These are phyloP conservation scores for Jaminaea rosea DNA, from an alignment of 1,284 basidiomycete species.

Conservation along the genomic window DNA sequence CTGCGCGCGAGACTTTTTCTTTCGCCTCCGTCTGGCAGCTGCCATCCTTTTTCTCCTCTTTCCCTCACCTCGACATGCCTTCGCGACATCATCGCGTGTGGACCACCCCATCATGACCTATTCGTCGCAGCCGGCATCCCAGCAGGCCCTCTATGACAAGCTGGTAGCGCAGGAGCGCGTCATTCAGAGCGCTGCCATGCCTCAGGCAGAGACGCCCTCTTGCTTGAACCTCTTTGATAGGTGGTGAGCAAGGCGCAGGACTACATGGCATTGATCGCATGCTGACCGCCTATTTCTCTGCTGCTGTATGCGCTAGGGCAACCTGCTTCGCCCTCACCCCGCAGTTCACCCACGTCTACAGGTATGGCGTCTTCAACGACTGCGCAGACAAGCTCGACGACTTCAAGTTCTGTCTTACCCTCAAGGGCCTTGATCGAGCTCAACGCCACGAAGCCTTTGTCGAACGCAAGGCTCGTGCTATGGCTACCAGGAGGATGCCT, in stretches of 20 bases:
- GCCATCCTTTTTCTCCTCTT: no score
- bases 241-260: constrained; percentile 14
- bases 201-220: constrained; percentile 25
- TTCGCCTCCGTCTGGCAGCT: no score
- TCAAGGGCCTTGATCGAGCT: constrained; percentile 68
- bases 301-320: constrained; percentile 1
- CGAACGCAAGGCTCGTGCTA: constrained; percentile 75
- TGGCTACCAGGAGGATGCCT: constrained; percentile 61
- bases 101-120: background rate
- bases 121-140: background rate
- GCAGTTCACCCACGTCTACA: constrained; percentile 76
- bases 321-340: constrained; percentile 61
- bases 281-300: background rate
- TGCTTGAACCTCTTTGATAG: constrained; percentile 41
- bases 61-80: background rate
- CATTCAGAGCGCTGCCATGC: constrained; percentile 33
- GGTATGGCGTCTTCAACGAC: constrained; percentile 68
- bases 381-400: constrained; percentile 76
- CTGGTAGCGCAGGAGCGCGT: constrained; percentile 25
- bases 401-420: constrained; percentile 88
- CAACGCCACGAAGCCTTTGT: constrained; percentile 75
- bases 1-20: no score
- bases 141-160: constrained; percentile 5
- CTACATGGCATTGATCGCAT: background rate
- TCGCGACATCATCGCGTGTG: background rate